Evolutionary conservation across 2,329 filamentous ascomycete genomes (phyloP).

Genomic region (Aciculosporium take): DNA sequence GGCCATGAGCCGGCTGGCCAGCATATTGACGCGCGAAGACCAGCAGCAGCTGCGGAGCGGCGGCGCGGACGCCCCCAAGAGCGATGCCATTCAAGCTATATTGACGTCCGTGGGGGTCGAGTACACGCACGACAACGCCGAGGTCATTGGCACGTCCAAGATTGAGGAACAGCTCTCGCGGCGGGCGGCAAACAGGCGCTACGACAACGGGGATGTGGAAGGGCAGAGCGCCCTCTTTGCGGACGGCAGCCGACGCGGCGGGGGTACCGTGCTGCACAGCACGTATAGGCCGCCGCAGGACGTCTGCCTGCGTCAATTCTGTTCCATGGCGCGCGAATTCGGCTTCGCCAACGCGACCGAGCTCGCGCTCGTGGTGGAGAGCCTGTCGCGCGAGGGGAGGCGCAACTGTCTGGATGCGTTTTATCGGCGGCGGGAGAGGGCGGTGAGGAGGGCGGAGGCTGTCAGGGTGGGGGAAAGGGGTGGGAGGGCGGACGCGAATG

Average conservation of each 20-base stretch:
- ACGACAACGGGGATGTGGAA: slow-evolving; percentile 27
- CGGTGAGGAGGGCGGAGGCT: slow-evolving; percentile 10
- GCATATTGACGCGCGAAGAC: slow-evolving; percentile 31
- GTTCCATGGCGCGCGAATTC: slow-evolving; percentile 70
- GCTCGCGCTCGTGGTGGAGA: slow-evolving; percentile 82
- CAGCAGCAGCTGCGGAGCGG: slow-evolving; percentile 25
- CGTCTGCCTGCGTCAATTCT: slow-evolving; percentile 72
- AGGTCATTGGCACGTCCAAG: slow-evolving; percentile 84
- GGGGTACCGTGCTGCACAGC: slow-evolving; percentile 18
- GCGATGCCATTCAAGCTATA: slow-evolving; percentile 77
- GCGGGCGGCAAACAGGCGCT: slow-evolving; percentile 50
- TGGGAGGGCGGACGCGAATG: background rate
- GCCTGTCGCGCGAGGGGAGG: slow-evolving; percentile 74
- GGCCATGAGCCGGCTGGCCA: slow-evolving; percentile 56
- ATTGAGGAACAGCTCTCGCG: slow-evolving; percentile 77
- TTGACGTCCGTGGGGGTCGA: slow-evolving; percentile 76
- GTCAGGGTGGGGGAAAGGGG: slow-evolving; percentile 5
- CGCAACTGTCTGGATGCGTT: slow-evolving; percentile 67
- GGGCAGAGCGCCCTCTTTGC: slow-evolving; percentile 45
- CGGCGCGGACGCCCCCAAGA: slow-evolving; percentile 27
- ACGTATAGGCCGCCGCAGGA: slow-evolving; percentile 59
- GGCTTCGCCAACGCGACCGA: slow-evolving; percentile 64
- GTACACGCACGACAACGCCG: slow-evolving; percentile 92
- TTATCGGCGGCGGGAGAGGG: slow-evolving; percentile 53
- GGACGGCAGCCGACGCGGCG: slow-evolving; percentile 29